Evolutionary conservation across 306 rosid species (phyloP), one percentile per base, ranked within the genome.

Genomic region (Vigna radiata): DNA sequence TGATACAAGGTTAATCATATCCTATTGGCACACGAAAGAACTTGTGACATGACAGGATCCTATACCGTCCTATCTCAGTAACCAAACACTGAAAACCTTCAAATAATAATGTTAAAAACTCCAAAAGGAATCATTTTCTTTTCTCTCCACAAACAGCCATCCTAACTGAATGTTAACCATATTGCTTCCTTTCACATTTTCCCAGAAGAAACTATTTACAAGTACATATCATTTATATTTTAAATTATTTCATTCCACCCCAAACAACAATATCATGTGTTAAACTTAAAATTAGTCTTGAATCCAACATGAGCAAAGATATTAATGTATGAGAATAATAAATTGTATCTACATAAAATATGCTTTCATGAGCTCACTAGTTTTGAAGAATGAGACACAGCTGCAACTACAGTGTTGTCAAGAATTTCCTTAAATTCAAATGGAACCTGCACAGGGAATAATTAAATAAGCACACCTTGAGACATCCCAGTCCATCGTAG

Each of bases 371-470:
- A 82, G 76, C 96, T 91, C 77, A 94, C 98, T 16, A 91, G 94
- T 79, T 91, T 90, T 41, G 97, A 90, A 70, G 94, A 86, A 90
- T 94, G 91, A 36, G 94, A 94, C 73, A 91, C 88, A 2, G 94
- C 94, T 37, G 98, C 93, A 87, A 94, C 90, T 81, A 94, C 84
- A 56, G 98, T 89, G 81, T 85, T 52, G 81, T 94, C 98, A 83
- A 94, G 97, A 83, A 91, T 85, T 80, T 91, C 97, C 88, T 91
- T 94, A 77, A 94, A 94, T 77, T 94, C 98, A 76, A 72, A 75
- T 10, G 98, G 94, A 85, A 91, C 98, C 98, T 94, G 87, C 84
- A 83, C 78, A 86, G 73, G 33, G 77, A 70, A 53, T 83, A 77
- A 63, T 48, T 73, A 64, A 79, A 68, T 79, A 82, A 62, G 81